These are phyloP conservation scores for Jimgerdemannia lactiflua DNA, from an alignment of 192 early-diverging fungal species.

Conservation along the genomic window DNA sequence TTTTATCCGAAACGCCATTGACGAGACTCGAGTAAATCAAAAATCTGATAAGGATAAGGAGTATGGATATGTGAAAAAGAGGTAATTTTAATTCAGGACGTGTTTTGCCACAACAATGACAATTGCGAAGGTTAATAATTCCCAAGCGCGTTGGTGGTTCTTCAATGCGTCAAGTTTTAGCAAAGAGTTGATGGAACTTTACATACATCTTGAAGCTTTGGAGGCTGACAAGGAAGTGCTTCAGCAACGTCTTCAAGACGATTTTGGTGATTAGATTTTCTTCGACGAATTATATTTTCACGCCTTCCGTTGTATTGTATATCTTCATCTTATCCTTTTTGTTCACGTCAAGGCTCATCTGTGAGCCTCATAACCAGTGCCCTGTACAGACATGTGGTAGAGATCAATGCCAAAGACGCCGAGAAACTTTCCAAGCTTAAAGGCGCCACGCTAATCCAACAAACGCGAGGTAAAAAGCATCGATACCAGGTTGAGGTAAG, in stretches of 20 bases:
- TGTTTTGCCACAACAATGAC: background rate
- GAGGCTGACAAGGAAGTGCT: conserved; percentile 40
- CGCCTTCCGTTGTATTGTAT: background rate
- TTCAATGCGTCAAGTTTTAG: conserved; percentile 27
- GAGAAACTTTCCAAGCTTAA: conserved; percentile 18
- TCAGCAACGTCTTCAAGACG: conserved; percentile 29
- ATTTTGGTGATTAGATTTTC: conserved; percentile 24
- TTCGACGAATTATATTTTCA: background rate
- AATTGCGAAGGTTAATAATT: background rate
- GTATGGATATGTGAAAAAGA: conserved; percentile 48
- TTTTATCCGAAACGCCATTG: conserved; percentile 41
- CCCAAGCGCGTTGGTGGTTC: background rate
- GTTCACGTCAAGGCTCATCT: conserved; percentile 13
- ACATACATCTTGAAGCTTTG: conserved; percentile 34
- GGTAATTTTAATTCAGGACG: background rate
- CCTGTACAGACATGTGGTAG: conserved; percentile 50
- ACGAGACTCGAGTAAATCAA: conserved; percentile 38
- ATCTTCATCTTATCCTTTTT: background rate
- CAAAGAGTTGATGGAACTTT: conserved; percentile 26
- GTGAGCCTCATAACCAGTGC: conserved; percentile 37
- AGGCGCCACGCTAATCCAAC: conserved; percentile 46
- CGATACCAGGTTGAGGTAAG: conserved; percentile 42
- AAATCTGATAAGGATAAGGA: conserved; percentile 28
- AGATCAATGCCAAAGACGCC: conserved; percentile 45
- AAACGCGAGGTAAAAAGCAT: conserved; percentile 41